These are phyloP conservation scores for Pichia sp. DNA, from an alignment of 1,139 yeast genomes.

Conservation along the genomic window DNA sequence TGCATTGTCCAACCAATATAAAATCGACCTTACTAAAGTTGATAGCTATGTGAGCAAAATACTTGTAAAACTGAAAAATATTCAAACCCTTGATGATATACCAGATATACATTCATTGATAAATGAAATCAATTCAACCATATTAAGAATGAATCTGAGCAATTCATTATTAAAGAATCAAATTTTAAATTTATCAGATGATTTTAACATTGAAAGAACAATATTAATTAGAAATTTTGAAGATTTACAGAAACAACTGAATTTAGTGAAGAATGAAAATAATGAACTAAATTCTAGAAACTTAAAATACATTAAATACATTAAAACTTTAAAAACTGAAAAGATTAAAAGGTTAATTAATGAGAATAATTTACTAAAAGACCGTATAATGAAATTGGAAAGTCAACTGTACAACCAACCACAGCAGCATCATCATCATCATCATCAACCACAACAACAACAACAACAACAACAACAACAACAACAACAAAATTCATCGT, in stretches of 20 bases:
- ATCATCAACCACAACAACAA: too few relatives aligned
- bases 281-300: constrained; percentile 26
- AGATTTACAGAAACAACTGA: constrained; percentile 23
- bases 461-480: background rate
- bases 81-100: background rate
- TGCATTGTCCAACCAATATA: background rate
- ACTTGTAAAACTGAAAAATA: background rate
- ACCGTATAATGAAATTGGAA: constrained; percentile 9
- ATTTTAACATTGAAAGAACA: constrained; percentile 25
- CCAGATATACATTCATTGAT: constrained; percentile 3
- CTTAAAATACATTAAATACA: constrained; percentile 27
- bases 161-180: constrained; percentile 27
- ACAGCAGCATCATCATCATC: background rate
- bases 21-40: constrained; percentile 2
- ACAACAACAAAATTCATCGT: background rate
- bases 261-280: constrained; percentile 24
- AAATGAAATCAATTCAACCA: constrained; percentile 17
- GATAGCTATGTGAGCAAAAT: constrained; percentile 1
- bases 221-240: constrained; percentile 23
- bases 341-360: constrained; percentile 22
- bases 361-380: constrained; percentile 24
- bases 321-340: constrained; percentile 26
- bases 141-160: constrained; percentile 26
- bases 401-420: background rate
- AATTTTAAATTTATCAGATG: constrained; percentile 22